Evolutionary conservation across 2,329 filamentous ascomycete genomes (phyloP).

Genomic region (Neonectria coccinea): DNA sequence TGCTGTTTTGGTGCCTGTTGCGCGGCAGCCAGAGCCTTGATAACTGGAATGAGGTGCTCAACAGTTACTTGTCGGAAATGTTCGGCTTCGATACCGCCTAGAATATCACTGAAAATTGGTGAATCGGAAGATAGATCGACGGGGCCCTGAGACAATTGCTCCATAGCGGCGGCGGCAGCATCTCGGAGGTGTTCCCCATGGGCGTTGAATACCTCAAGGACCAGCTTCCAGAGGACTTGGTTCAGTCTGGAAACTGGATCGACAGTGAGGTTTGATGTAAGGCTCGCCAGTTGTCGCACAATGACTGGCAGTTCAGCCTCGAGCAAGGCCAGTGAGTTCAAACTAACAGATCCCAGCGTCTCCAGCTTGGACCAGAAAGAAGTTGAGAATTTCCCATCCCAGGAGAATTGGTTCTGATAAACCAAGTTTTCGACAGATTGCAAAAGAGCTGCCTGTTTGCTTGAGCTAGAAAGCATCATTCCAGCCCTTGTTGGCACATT

Average conservation of each 20-base stretch:
- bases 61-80: constrained; percentile 54
- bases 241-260: constrained; percentile 64
- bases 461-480: constrained; percentile 50
- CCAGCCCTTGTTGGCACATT: constrained; percentile 51
- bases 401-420: constrained; percentile 52
- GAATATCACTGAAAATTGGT: constrained; percentile 38
- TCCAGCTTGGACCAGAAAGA: constrained; percentile 68
- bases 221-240: constrained; percentile 59
- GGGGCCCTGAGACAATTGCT: constrained; percentile 33
- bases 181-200: constrained; percentile 52
- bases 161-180: constrained; percentile 44
- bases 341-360: constrained; percentile 62
- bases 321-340: constrained; percentile 72
- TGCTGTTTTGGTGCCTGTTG: constrained; percentile 33
- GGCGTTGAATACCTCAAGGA: constrained; percentile 56
- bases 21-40: constrained; percentile 56
- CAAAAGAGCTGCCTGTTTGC: constrained; percentile 54
- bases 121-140: constrained; percentile 14
- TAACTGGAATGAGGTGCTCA: constrained; percentile 59
- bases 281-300: constrained; percentile 64
- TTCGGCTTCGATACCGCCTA: constrained; percentile 44
- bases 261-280: constrained; percentile 61
- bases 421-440: constrained; percentile 62
- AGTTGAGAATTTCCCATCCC: constrained; percentile 55
- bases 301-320: constrained; percentile 74